Evolutionary conservation across 768 basidiomycete genomes (phyloP), one percentile per base, ranked within the genome.

Genomic region (Sarcodon aspratus): DNA sequence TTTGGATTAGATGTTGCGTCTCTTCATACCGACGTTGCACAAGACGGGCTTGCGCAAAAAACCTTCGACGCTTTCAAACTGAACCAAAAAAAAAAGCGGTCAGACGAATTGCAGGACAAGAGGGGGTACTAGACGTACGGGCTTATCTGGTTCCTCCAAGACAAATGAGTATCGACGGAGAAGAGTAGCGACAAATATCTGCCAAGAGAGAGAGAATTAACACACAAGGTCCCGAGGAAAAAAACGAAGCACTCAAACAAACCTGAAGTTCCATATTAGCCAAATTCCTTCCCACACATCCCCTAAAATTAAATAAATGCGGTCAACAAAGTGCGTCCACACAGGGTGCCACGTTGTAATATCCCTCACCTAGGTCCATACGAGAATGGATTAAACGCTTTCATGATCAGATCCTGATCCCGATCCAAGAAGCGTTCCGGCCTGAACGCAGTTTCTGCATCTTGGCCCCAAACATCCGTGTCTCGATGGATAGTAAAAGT

Each of bases 361-460:
- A 36, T 13, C 32, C 65, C 71, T 47, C 57, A 80, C 81, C 85
- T 72, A 12, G 91, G 91, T 2, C 90, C 90, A 51, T 76, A 76
- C 1, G 85, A 89, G 62, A 91, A 93, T 0, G 87, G 85, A 56
- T 93, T 93, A 62, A 92, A 93, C 0, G 81, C 73, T 61, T 75
- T 80, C 56, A 84, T 76, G 9, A 85, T 77, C 31, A 63, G 65
- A 13, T 69, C 72, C 52, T 73, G 63, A 58, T 86, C 79, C 42
- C 72, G 65, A 57, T 88, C 87, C 53, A 91, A 79, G 87, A 87
- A 95, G 31, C 92, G 71, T 57, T 94, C 91, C 0, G 90, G 91
- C 34, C 87, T 66, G 69, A 74, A 94, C 6, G 55, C 73, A 27
- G 21, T 27, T 36, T 85, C 81, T 27, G 75, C 69, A 58, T 94